Evolutionary conservation across 352 stramenopile species (phyloP).

Genomic region (Globisporangium sylvaticum): DNA sequence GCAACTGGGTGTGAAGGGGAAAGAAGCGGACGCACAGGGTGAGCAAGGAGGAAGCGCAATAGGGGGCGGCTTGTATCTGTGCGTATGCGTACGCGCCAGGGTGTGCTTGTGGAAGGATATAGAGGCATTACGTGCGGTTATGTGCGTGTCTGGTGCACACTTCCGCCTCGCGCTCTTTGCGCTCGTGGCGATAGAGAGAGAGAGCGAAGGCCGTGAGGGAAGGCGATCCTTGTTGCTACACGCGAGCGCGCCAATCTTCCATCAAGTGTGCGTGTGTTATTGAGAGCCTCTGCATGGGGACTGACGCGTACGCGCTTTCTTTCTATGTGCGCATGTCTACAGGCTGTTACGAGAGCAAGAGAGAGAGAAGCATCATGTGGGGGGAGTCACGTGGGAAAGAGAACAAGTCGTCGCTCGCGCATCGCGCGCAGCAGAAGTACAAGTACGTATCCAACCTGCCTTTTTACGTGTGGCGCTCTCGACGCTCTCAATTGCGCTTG

Average conservation of each 20-base stretch:
- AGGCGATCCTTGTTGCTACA: slow-evolving; percentile 1
- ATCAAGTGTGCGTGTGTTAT: not conserved
- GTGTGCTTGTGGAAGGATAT: not conserved
- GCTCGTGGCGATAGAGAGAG: not conserved
- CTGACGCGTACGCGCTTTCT: not conserved
- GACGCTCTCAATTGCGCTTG: not conserved
- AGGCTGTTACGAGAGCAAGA: not conserved
- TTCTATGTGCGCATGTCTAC: not conserved
- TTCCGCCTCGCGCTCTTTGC: not conserved
- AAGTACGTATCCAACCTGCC: slow-evolving; percentile 47
- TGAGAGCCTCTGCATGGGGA: too few species aligned
- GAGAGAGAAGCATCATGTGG: slow-evolving; percentile 38
- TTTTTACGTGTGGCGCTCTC: not conserved
- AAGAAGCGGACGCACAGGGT: slow-evolving; percentile 1
- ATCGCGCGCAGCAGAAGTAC: slow-evolving; percentile 86
- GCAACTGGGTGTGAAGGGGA: slow-evolving; percentile 2
- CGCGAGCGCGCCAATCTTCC: not conserved
- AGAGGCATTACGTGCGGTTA: not conserved
- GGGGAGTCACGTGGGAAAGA: slow-evolving; percentile 62
- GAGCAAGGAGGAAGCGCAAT: not conserved
- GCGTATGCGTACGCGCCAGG: not conserved
- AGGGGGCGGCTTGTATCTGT: not conserved
- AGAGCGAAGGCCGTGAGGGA: not conserved
- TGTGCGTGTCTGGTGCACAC: not conserved
- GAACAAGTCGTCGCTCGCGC: slow-evolving; percentile 84